Conservation (phyloP, 129 eudicot species). For the Pittosporum tobira region DNA sequence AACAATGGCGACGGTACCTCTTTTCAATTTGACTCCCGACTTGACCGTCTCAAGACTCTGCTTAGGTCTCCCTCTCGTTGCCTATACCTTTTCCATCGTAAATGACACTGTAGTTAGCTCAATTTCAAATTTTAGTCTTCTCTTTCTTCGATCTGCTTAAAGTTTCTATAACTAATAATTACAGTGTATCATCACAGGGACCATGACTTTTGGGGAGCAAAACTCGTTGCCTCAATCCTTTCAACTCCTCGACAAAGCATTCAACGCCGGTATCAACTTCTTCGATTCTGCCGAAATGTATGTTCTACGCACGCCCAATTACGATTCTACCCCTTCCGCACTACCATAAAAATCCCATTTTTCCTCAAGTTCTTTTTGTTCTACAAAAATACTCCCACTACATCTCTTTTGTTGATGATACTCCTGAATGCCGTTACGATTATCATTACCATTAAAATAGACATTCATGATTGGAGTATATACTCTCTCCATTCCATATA, state of each 20-base stretch:
- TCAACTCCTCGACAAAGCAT: slow-evolving; percentile 75
- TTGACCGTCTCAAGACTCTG: slow-evolving; percentile 77
- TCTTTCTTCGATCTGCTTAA: not conserved
- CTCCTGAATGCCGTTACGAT: too few species aligned
- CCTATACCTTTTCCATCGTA: too few species aligned
- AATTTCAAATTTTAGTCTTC: too few species aligned
- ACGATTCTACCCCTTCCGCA: not conserved
- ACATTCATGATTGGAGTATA: too few species aligned
- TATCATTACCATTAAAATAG: too few species aligned
- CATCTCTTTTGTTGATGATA: too few species aligned
- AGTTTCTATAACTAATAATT: not conserved
- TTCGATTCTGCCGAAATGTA: slow-evolving; percentile 97
- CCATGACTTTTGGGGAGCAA: slow-evolving; percentile 90
- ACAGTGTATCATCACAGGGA: slow-evolving; percentile 32
- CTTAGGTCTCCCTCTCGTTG: slow-evolving; percentile 34
- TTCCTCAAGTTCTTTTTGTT: too few species aligned
- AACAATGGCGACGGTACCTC: slow-evolving; percentile 54
- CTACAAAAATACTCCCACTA: too few species aligned
- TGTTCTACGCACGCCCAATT: not conserved
- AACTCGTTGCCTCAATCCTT: slow-evolving; percentile 62
- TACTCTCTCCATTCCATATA: too few species aligned
- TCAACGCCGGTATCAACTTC: slow-evolving; percentile 77
- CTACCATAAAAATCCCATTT: too few species aligned
- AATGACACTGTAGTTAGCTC: too few species aligned
- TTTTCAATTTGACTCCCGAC: slow-evolving; percentile 58